Evolutionary conservation across 2,329 filamentous ascomycete species (phyloP).

Genomic region (Aspergillus sp.): DNA sequence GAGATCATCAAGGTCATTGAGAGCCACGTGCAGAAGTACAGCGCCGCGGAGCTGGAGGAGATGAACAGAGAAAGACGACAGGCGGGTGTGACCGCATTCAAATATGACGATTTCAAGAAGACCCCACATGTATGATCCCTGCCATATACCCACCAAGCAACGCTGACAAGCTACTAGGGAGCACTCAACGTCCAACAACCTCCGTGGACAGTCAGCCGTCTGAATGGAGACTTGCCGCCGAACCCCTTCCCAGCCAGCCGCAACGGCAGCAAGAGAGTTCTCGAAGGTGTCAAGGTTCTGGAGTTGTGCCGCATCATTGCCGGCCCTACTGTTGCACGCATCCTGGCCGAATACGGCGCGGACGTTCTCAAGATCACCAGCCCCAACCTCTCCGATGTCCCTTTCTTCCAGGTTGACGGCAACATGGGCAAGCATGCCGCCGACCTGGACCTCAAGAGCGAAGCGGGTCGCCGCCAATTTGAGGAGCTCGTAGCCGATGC

Average conservation of each 20-base stretch:
- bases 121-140: slow-evolving; percentile 54
- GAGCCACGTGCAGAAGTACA: slow-evolving; percentile 57
- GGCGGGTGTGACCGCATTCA: slow-evolving; percentile 62
- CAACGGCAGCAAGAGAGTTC: slow-evolving; percentile 33
- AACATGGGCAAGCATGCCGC: slow-evolving; percentile 71
- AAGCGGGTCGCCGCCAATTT: slow-evolving; percentile 57
- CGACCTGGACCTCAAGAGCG: slow-evolving; percentile 63
- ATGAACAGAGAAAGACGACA: slow-evolving; percentile 60
- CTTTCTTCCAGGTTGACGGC: slow-evolving; percentile 71
- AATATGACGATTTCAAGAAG: slow-evolving; percentile 60
- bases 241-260: slow-evolving; percentile 33
- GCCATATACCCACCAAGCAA: not conserved
- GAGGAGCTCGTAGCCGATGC: slow-evolving; percentile 61
- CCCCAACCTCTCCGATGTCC: slow-evolving; percentile 67
- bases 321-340: slow-evolving; percentile 68
- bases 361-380: slow-evolving; percentile 72
- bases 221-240: slow-evolving; percentile 30
- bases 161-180: slow-evolving; percentile 22
- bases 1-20: slow-evolving; percentile 63
- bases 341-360: slow-evolving; percentile 70
- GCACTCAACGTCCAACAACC: slow-evolving; percentile 39
- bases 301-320: slow-evolving; percentile 75
- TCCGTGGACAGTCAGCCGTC: slow-evolving; percentile 36
- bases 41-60: slow-evolving; percentile 57
- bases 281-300: slow-evolving; percentile 67